Evolutionary conservation across 2,329 filamentous ascomycete species (phyloP).

Genomic region (Ascochyta fabae): DNA sequence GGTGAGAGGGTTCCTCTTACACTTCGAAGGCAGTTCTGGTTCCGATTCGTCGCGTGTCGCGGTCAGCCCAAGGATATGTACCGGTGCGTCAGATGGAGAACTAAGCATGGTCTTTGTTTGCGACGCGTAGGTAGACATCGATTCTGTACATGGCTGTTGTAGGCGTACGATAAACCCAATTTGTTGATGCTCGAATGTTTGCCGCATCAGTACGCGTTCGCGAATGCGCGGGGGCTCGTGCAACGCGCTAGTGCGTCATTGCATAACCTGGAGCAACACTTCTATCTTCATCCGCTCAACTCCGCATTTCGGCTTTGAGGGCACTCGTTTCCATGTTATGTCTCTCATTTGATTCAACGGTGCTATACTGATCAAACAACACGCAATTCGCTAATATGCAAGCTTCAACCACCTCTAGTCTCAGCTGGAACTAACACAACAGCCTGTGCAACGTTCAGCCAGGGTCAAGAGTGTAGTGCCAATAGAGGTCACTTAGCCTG

Average conservation of each 20-base stretch:
- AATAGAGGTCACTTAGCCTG: neutral
- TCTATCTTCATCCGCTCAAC: constrained; percentile 1
- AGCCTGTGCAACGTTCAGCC: neutral
- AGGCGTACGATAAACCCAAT: constrained; percentile 2
- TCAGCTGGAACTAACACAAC: neutral
- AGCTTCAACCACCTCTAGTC: neutral
- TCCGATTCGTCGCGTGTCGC: constrained; percentile 36
- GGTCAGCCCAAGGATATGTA: constrained; percentile 31
- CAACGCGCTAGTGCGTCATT: constrained; percentile 22
- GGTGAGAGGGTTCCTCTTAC: constrained; percentile 40
- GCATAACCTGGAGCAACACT: neutral
- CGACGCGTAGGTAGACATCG: constrained; percentile 38
- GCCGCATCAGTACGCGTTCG: constrained; percentile 9
- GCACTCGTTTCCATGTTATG: neutral
- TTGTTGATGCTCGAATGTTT: constrained; percentile 6
- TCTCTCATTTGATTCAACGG: neutral
- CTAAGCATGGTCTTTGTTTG: constrained; percentile 43
- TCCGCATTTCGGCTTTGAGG: neutral
- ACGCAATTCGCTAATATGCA: neutral
- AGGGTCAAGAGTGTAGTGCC: neutral
- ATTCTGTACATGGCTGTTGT: constrained; percentile 34
- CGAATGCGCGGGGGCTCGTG: constrained; percentile 10
- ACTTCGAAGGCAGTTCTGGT: constrained; percentile 37
- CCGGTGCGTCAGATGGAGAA: constrained; percentile 23
- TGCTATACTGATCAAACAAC: neutral